A percentile compares a stretch with the other conserved stretches of the same genome.
Conservation (phyloP, 371 early-diverging fungal genomes). For the Dinochytrium kinnereticum region DNA sequence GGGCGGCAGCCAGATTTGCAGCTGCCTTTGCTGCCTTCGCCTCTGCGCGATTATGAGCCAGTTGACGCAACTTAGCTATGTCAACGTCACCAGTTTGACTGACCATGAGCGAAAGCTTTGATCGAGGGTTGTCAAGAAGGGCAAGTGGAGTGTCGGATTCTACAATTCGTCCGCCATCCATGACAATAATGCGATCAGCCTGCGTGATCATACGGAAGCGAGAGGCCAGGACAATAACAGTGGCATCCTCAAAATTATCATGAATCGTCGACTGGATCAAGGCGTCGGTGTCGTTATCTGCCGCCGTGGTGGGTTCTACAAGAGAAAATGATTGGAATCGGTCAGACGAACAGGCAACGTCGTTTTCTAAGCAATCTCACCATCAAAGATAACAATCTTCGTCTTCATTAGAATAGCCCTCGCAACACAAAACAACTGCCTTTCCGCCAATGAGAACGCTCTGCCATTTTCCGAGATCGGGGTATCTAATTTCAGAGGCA, state of each 20-base stretch:
- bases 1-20: neutral
- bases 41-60: conserved; percentile 38
- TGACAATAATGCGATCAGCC: conserved; percentile 56
- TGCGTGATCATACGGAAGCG: conserved; percentile 50
- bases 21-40: neutral
- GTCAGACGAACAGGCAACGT: neutral
- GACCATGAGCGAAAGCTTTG: conserved; percentile 52
- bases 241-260: conserved; percentile 51
- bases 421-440: conserved; percentile 65
- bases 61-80: conserved; percentile 33
- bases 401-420: conserved; percentile 59
- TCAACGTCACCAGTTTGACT: conserved; percentile 52
- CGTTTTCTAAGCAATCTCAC: conserved; percentile 23
- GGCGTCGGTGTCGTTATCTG: conserved; percentile 55
- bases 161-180: conserved; percentile 58
- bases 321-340: neutral
- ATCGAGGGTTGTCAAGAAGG: conserved; percentile 55
- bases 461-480: conserved; percentile 57
- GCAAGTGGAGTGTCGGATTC: conserved; percentile 73
- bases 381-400: conserved; percentile 62
- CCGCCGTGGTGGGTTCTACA: conserved; percentile 56
- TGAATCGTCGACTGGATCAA: conserved; percentile 51
- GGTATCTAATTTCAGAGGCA: conserved; percentile 58
- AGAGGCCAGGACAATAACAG: conserved; percentile 54
- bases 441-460: conserved; percentile 58